These are phyloP conservation scores for Talaromyces verruculosus DNA, from an alignment of 2,329 filamentous ascomycete species.

Conservation along the genomic window DNA sequence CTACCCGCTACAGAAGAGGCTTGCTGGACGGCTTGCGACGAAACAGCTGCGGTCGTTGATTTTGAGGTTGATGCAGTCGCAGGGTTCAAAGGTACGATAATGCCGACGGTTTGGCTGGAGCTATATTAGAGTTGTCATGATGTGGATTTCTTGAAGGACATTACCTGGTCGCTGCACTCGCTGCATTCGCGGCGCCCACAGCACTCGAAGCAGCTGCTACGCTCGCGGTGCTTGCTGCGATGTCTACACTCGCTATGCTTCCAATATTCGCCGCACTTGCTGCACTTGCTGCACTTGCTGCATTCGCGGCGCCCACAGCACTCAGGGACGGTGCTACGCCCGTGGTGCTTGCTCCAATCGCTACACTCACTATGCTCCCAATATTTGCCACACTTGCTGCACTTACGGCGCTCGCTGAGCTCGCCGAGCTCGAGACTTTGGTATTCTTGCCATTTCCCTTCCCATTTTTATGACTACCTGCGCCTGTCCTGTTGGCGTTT, in stretches of 20 bases:
- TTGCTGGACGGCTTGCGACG: not conserved
- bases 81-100: not conserved
- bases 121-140: not conserved
- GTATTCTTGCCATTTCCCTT: not conserved
- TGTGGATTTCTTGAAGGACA: not conserved
- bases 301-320: not conserved
- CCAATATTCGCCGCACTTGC: not conserved
- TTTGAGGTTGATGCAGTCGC: slow-evolving; percentile 2
- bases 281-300: not conserved
- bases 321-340: not conserved
- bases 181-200: not conserved
- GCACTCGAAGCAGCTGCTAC: not conserved
- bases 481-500: not conserved
- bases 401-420: not conserved
- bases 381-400: not conserved
- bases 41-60: not conserved
- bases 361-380: not conserved
- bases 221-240: not conserved
- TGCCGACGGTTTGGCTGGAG: not conserved
- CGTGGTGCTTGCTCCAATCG: not conserved
- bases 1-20: not conserved
- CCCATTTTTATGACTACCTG: not conserved
- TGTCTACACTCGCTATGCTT: not conserved
- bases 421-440: not conserved
- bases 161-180: not conserved